Base-by-base conservation (phyloP, 192 early-diverging fungal species). In the Jimgerdemannia flammicorona region DNA sequence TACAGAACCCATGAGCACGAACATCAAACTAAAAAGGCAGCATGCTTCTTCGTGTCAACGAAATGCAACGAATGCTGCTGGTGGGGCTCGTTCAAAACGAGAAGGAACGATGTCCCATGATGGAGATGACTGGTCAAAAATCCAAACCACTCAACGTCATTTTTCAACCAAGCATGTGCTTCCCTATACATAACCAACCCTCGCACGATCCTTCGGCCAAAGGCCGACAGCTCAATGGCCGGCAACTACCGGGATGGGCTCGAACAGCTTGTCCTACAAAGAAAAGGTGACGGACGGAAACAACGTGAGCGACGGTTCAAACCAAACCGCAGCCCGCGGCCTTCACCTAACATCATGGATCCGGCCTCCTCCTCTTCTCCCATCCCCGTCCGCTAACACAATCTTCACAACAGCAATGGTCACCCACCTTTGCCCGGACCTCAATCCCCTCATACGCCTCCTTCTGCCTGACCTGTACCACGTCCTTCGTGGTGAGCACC, bases 401-500 rank as follows among this genome's bases (percentile, higher is more conserved):
- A 29, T 29, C 29, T 29, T 29, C 49, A 59, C 6, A 59, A 59
- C 6, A 59, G 49, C 6, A 14, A 14, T 10, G 49, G 14, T 10
- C 14, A 59, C 49, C 49, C 49, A 59, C 49, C 49, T 59, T 59
- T 66, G 75, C 87, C 67, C 81, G 78, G 66, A 98, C 88, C 67
- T 83, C 42, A 75, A 99, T 96, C 59, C 95, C 93, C 19, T 91
- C 95, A 86, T 90, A 99, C 44, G 97, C 79, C 69, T 88, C 80
- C 7, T 84, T 71, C 80, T 99, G 98, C 64, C 91, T 76, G 3
- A 97, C 91, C 41, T 93, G 84, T 63, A 99, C 81, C 81, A 96
- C 87, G 76, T 94, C 90, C 74, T 91, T 93, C 2, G 97, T 95
- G 72, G 93, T 91, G 54, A 99, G 83, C 4, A 98, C 93, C 43